phyloP scores from a whole-genome alignment of 2,329 filamentous ascomycete genomes.

The Aspergillus texensis region DNA sequence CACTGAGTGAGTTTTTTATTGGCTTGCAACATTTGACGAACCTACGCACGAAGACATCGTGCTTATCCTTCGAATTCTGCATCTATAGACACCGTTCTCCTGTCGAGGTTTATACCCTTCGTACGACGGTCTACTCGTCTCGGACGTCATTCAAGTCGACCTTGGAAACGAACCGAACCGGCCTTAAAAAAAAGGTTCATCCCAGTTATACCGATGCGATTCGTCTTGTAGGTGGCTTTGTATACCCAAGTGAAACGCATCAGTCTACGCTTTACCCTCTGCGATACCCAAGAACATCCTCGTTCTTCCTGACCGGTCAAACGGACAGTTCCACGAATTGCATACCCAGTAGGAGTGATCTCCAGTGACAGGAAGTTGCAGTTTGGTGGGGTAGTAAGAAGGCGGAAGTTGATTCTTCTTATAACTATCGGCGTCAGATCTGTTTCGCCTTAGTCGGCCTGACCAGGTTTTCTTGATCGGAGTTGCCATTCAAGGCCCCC shows the following conservation, averaged over 20 bases:
- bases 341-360: conserved; percentile 23
- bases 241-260: neutral
- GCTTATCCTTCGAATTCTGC: neutral
- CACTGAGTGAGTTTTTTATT: conserved; percentile 15
- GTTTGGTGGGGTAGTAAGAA: conserved; percentile 34
- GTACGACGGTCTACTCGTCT: conserved; percentile 13
- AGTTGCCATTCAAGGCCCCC: conserved; percentile 24
- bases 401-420: conserved; percentile 28
- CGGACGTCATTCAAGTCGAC: conserved; percentile 17
- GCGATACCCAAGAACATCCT: conserved; percentile 11
- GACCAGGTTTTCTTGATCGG: conserved; percentile 23
- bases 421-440: conserved; percentile 30
- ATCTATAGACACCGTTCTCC: conserved; percentile 3
- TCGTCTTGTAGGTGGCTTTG: conserved; percentile 25
- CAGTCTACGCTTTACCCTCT: neutral
- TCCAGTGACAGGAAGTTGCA: conserved; percentile 29
- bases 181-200: neutral
- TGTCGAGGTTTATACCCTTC: neutral
- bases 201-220: conserved; percentile 28
- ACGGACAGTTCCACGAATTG: conserved; percentile 11
- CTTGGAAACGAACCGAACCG: conserved; percentile 8
- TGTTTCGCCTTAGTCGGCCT: conserved; percentile 26
- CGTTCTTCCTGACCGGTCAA: conserved; percentile 8
- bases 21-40: conserved; percentile 6
- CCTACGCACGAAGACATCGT: conserved; percentile 2